phyloP scores from a whole-genome alignment of 352 stramenopile species.

The Globisporangium middletonii region DNA sequence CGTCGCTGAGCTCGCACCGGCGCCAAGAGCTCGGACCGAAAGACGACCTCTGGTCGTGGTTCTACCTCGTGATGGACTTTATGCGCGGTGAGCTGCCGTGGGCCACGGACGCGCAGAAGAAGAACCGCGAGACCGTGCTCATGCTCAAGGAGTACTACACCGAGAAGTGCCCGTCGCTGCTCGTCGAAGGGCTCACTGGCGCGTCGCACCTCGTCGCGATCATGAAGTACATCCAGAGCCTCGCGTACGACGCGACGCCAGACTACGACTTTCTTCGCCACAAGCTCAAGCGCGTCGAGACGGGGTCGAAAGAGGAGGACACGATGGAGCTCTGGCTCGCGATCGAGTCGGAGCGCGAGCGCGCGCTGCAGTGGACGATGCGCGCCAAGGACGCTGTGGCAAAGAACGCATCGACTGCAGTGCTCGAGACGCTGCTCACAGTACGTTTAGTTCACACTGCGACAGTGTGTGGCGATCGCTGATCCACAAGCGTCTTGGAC shows the following conservation, averaged over 20 bases:
- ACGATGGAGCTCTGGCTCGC: conserved; percentile 42
- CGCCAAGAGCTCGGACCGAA: conserved; percentile 76
- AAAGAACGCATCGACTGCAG: conserved; percentile 22
- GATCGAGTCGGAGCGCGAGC: conserved; percentile 16
- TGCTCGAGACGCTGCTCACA: conserved; percentile 46
- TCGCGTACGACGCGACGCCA: conserved; percentile 70
- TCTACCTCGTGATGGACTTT: conserved; percentile 87
- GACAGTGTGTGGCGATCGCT: neutral
- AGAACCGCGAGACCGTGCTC: conserved; percentile 78
- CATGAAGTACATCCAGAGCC: conserved; percentile 66
- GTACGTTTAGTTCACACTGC: conserved; percentile 14
- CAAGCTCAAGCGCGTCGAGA: conserved; percentile 28
- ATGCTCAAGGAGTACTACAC: conserved; percentile 82
- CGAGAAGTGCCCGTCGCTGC: conserved; percentile 52
- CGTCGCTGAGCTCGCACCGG: conserved; percentile 77
- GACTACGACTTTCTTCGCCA: conserved; percentile 54
- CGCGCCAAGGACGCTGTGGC: conserved; percentile 41
- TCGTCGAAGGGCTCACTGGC: conserved; percentile 71
- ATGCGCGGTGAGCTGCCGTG: conserved; percentile 81
- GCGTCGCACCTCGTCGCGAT: conserved; percentile 65
- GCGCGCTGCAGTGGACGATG: conserved; percentile 46
- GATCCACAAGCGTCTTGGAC: no score
- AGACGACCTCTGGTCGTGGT: conserved; percentile 88
- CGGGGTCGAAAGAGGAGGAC: conserved; percentile 28
- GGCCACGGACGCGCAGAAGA: conserved; percentile 75